A percentile compares a stretch with the other conserved stretches of the same genome.
These are phyloP conservation scores for Podospora australis DNA, from an alignment of 495 filamentous ascomycete genomes.

Conservation along the genomic window DNA sequence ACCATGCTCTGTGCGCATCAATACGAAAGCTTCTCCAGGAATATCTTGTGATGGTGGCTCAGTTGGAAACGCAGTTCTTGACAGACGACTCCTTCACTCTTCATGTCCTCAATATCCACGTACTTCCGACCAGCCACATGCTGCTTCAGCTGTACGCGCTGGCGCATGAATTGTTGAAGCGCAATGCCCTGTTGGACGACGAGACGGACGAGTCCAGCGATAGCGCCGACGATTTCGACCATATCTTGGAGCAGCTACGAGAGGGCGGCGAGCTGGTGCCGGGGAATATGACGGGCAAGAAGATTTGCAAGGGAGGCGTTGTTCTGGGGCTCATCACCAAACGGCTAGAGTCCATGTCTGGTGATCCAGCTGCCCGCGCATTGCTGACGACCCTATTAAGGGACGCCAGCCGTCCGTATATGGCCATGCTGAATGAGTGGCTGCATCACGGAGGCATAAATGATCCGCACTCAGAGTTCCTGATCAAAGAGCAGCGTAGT, in stretches of 20 bases:
- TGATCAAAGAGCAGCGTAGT: slow-evolving; percentile 92
- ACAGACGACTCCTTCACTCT: slow-evolving; percentile 83
- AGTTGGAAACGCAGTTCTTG: slow-evolving; percentile 85
- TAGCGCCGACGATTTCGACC: slow-evolving; percentile 65
- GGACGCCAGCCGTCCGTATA: slow-evolving; percentile 89
- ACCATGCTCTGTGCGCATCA: slow-evolving; percentile 88
- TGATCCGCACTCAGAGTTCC: slow-evolving; percentile 89
- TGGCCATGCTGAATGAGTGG: slow-evolving; percentile 99
- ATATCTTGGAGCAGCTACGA: slow-evolving; percentile 75
- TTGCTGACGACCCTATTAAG: slow-evolving; percentile 73
- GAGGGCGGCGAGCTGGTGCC: slow-evolving; percentile 74
- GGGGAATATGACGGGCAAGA: slow-evolving; percentile 76
- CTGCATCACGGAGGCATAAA: slow-evolving; percentile 91
- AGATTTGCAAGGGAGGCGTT: slow-evolving; percentile 88
- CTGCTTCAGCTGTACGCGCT: slow-evolving; percentile 80
- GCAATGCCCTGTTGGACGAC: slow-evolving; percentile 81
- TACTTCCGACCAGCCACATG: slow-evolving; percentile 81
- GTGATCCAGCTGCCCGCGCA: slow-evolving; percentile 78
- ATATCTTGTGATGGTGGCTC: slow-evolving; percentile 84
- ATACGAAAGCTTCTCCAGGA: slow-evolving; percentile 88
- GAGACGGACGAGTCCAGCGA: slow-evolving; percentile 79
- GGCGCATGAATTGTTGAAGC: slow-evolving; percentile 77
- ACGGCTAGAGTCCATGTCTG: slow-evolving; percentile 78
- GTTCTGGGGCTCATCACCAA: slow-evolving; percentile 80
- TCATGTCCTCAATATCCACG: slow-evolving; percentile 87